Conservation (phyloP, 208 protist species). For the Plasmodiophora brassicae region DNA sequence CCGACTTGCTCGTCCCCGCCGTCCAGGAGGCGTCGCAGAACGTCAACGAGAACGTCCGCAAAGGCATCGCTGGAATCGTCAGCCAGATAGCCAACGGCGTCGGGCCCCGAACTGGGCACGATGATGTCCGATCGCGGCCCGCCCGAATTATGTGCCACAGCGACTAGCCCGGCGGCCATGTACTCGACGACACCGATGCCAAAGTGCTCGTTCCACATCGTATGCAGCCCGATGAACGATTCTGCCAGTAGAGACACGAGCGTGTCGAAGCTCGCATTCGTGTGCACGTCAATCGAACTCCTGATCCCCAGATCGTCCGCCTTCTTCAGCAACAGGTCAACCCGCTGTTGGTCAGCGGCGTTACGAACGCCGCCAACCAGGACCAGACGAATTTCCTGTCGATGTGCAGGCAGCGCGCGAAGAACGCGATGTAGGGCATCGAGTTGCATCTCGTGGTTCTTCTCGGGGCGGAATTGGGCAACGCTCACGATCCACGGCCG, state of each 20-base stretch:
- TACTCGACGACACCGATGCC: conserved; percentile 96
- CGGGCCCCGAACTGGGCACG: not conserved
- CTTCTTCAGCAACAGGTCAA: conserved; percentile 58
- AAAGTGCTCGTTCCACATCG: conserved; percentile 97
- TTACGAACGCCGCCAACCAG: conserved; percentile 78
- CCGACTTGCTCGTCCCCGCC: not conserved
- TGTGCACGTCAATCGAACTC: not conserved
- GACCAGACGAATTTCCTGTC: conserved; percentile 51
- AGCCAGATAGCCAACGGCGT: not conserved
- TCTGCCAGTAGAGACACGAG: not conserved
- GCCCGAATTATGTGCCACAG: conserved; percentile 82
- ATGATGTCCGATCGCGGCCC: conserved; percentile 90
- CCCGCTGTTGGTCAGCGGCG: conserved; percentile 67
- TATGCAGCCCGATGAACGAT: not conserved
- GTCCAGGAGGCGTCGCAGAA: not conserved
- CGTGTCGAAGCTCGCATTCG: not conserved
- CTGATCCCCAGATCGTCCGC: conserved; percentile 38
- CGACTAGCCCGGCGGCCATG: conserved; percentile 70
- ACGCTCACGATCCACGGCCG: conserved; percentile 57
- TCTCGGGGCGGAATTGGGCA: conserved; percentile 93
- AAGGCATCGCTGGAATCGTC: not conserved
- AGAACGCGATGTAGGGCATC: conserved; percentile 64
- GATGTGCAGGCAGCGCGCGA: conserved; percentile 49
- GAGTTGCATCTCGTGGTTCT: conserved; percentile 90
- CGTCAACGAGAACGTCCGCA: not conserved